These are phyloP conservation scores for Phyllosticta paracitricarpa DNA, from an alignment of 2,329 filamentous ascomycete species.

Conservation along the genomic window DNA sequence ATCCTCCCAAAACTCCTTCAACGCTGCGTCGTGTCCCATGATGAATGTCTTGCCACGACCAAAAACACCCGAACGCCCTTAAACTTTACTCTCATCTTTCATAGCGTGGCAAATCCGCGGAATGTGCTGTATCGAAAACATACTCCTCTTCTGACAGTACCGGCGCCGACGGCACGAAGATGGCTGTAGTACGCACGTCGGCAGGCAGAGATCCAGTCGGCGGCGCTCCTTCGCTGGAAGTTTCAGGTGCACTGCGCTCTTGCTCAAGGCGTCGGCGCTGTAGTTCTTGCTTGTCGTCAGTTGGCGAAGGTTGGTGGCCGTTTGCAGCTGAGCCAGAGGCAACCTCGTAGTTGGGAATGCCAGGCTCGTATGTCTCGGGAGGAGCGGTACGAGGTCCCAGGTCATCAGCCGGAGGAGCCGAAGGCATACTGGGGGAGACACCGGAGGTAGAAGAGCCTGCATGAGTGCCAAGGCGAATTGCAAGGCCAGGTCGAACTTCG, in stretches of 20 bases:
- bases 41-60: background rate
- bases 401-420: background rate
- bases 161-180: constrained; percentile 4
- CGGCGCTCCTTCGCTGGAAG: background rate
- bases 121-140: constrained; percentile 1
- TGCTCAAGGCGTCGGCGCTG: constrained; percentile 40
- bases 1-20: background rate
- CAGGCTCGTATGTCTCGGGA: background rate
- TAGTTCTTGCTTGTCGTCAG: constrained; percentile 72
- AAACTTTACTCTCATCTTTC: background rate
- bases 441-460: background rate
- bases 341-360: constrained; percentile 1
- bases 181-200: background rate
- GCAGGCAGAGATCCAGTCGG: constrained; percentile 16
- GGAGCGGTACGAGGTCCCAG: background rate
- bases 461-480: background rate
- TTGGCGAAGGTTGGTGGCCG: constrained; percentile 17
- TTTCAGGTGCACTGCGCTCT: constrained; percentile 31
- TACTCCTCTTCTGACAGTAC: constrained; percentile 7
- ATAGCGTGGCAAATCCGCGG: constrained; percentile 7
- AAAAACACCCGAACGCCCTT: background rate
- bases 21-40: background rate
- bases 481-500: background rate
- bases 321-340: background rate
- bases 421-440: background rate